Base-by-base conservation (phyloP, 225 moss, liverwort and hornwort genomes). In the Bryoerythrophyllum caledonicum region DNA sequence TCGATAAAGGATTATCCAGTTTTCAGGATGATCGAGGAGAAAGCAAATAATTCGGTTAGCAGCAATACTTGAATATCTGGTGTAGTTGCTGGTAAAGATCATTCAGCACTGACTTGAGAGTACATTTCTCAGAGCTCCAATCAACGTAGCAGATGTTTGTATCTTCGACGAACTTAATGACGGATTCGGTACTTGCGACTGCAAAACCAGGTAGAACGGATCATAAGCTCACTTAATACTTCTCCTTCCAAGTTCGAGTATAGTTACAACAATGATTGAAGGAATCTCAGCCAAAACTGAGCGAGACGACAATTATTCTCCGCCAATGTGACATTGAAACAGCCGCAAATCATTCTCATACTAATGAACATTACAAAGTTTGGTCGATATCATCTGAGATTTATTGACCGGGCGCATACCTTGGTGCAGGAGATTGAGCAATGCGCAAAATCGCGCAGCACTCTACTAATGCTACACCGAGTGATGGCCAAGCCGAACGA, bases 401-500 rank as follows among this genome's bases (percentile, higher is more conserved):
- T 25, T 11, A 56, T 55, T n/a, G 21, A 27, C 30, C 2, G 1
- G 27, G 12, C 44, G 46, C 64, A 14, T 78, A 88, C 85, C 85
- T 77, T 81, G 23, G 51, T 73, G 65, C 72, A 82, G 4, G 78
- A 65, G 35, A 88, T 70, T 12, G 60, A 80, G 70, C 87, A 85
- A 67, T 85, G 82, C 56, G 76, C 57, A n/a, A 80, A 75, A 23
- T 80, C 80, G 55, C 52, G 51, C n/a, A 61, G 55, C 25, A 82
- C 74, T 75, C 75, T 82, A 24, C 74, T 57, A 21, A 80, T 40
- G 62, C 72, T 78, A 58, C 82, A 80, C 5, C 82, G 72, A 40
- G 59, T 52, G 26, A 85, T 58, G 59, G 78, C 76, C 62, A 88
- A 80, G 20, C 76, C 83, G 60, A 81, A 78, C 10, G 81, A 81